Base-by-base conservation (phyloP, 306 rosid species). In the Crotalaria pallida region DNA sequence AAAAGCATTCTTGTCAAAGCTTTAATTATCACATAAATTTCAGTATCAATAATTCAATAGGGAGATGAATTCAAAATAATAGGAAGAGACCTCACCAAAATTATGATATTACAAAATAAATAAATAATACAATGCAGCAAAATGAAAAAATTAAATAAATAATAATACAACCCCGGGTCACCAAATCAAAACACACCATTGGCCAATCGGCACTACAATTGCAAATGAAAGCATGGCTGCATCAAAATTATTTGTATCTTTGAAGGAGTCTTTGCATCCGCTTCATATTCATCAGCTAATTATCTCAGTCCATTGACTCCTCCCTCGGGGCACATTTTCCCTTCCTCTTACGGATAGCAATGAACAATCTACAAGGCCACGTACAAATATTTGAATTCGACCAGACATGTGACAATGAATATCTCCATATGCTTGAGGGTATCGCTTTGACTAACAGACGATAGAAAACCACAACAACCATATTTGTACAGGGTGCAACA, bases 401-500 rank as follows among this genome's bases (percentile, higher is more conserved):
- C 40, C 67, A 43, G n/a, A 43, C 24, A 53, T 49, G 24, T 61
- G 74, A 58, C 41, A 71, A 67, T 62, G 76, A 77, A 48, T 61
- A 52, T 67, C 77, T 82, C 69, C 18, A 65, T 67, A 18, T 58
- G 77, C 83, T 19, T 49, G 65, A 70, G 67, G 11, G 64, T 58
- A 61, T 29, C 27, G 51, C 36, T 16, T 74, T 34, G 72, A 47
- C 75, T 61, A 65, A 72, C 26, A 81, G 34, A 74, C 33, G 10
- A 57, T 38, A 22, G 58, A 84, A 80, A 8, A 31, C 36, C 6
- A 73, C 36, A 68, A 84, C 80, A 81, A 69, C 79, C 60, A 24
- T 82, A 71, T 79, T 86, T 77, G 85, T 74, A 79, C 69, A 70
- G 73, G 74, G 78, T 73, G 77, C 82, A 73, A 76, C 83, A 80